Percentiles rank a stretch among this genome's conserved stretches.
These are phyloP conservation scores for Arthroderma sp. DNA, from an alignment of 2,329 filamentous ascomycete genomes.

Conservation along the genomic window DNA sequence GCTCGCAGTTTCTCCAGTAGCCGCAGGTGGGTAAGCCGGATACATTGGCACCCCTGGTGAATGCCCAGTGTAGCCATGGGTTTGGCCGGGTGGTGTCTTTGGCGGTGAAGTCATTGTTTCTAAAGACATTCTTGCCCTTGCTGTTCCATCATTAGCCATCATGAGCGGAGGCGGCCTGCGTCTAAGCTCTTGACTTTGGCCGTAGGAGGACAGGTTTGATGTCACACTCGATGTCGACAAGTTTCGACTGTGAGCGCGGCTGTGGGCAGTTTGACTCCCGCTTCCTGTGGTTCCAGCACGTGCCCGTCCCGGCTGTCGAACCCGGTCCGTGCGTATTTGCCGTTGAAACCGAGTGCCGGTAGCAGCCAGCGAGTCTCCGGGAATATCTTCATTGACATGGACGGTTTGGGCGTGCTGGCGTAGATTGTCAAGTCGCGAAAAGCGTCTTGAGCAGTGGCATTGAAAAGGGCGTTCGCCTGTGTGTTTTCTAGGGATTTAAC, in stretches of 20 bases:
- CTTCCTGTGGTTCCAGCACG: constrained; percentile 67
- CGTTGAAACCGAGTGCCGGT: constrained; percentile 85
- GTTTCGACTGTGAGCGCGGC: constrained; percentile 69
- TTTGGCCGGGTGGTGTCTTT: constrained; percentile 50
- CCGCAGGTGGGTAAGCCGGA: constrained; percentile 59
- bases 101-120: constrained; percentile 52
- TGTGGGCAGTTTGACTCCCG: constrained; percentile 56
- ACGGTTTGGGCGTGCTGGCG: constrained; percentile 96
- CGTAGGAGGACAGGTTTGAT: constrained; percentile 58
- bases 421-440: constrained; percentile 87
- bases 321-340: constrained; percentile 77
- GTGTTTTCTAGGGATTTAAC: constrained; percentile 56
- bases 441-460: constrained; percentile 85
- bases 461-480: constrained; percentile 94
- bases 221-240: constrained; percentile 78
- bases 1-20: constrained; percentile 55
- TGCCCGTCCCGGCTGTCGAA: constrained; percentile 60
- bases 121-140: constrained; percentile 50
- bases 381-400: constrained; percentile 94
- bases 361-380: constrained; percentile 80
- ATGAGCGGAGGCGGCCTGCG: constrained; percentile 68
- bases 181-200: constrained; percentile 50
- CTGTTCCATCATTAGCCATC: constrained; percentile 57
- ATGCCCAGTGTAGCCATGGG: constrained; percentile 49
- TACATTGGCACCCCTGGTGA: constrained; percentile 58